Evolutionary conservation across 495 filamentous ascomycete genomes (phyloP), one percentile per base, ranked within the genome.

Genomic region (Hyaloscypha variabilis): DNA sequence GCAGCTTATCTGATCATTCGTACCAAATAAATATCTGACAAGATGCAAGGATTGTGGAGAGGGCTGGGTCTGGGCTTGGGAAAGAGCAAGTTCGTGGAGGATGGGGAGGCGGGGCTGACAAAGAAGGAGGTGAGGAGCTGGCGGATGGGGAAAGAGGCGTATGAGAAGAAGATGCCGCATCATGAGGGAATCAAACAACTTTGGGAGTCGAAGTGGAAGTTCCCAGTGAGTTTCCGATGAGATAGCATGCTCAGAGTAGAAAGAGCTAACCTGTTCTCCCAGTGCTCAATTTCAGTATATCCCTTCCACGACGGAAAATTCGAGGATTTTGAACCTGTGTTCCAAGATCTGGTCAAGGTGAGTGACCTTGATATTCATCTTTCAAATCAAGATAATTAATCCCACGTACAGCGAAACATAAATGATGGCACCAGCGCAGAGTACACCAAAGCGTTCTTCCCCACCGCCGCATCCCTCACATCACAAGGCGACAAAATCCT

Each of bases 201-300:
- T 50, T 94, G 91, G 91, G 89, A 92, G 76, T 88, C 87, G 4
- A 92, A 91, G 75, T 94, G 90, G 91, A 87, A 88, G 75, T 81
- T 86, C 63, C 87, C 85, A 4, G 89, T 90, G 78, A 34, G 82
- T 72, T 46, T 11, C 17, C 19, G 4, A 19, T 14, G 53, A 8
- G 17, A 31, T 10, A 24, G 42, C 3, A 14, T n/a, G n/a, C 42
- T 31, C 5, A 29, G 3, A 59, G 21, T n/a, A 4, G 19, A 52
- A 11, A 59, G n/a, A 31, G 1, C 39, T 58, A 24, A 58, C 23
- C 10, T 8, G 10, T n/a, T 50, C 23, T 50, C 6, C 2, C 23
- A 67, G 64, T 60, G 58, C 46, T 25, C 49, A 49, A 60, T 46
- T n/a, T 55, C 58, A 8, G 78, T 93, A 28, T 94, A 94, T 67